These are phyloP conservation scores for Podospora didyma DNA, from an alignment of 495 filamentous ascomycete genomes.

Conservation along the genomic window DNA sequence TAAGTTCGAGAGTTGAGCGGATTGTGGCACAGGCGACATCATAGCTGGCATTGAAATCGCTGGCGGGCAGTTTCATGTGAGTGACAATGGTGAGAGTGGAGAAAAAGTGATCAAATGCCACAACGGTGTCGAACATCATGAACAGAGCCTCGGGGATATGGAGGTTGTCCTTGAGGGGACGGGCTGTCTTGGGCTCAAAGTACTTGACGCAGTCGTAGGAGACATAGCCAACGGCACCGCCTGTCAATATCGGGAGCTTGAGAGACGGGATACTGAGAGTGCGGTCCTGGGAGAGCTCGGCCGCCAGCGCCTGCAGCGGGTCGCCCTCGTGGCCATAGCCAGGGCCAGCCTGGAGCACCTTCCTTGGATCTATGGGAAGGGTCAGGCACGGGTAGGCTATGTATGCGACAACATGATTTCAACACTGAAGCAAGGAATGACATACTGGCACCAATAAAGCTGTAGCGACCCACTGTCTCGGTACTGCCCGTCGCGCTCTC, in stretches of 20 bases:
- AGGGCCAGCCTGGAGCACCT: slow-evolving; percentile 81
- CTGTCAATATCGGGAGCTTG: slow-evolving; percentile 75
- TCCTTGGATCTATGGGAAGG: slow-evolving; percentile 51
- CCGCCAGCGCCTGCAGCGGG: slow-evolving; percentile 75
- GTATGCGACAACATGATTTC: neutral
- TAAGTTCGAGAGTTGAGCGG: slow-evolving; percentile 58
- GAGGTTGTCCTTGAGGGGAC: slow-evolving; percentile 82
- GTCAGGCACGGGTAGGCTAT: slow-evolving; percentile 1
- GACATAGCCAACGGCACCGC: slow-evolving; percentile 92
- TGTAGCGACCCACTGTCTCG: slow-evolving; percentile 88
- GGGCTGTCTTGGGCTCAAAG: slow-evolving; percentile 89
- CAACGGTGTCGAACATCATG: slow-evolving; percentile 95
- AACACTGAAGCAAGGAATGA: neutral
- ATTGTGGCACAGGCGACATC: slow-evolving; percentile 59
- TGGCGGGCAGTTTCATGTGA: slow-evolving; percentile 65
- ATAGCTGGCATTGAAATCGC: slow-evolving; percentile 54
- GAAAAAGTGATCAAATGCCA: slow-evolving; percentile 94
- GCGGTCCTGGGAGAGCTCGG: slow-evolving; percentile 69
- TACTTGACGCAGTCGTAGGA: slow-evolving; percentile 97
- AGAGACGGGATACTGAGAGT: slow-evolving; percentile 78
- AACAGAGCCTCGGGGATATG: slow-evolving; percentile 89
- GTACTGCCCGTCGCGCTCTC: slow-evolving; percentile 92
- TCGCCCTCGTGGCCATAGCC: slow-evolving; percentile 80
- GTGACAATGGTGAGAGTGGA: slow-evolving; percentile 89
- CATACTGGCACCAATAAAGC: slow-evolving; percentile 81